A percentile compares a stretch with the other conserved stretches of the same genome.
Evolutionary conservation across 495 filamentous ascomycete species (phyloP).

Genomic region (Jackrogersella multiformis): DNA sequence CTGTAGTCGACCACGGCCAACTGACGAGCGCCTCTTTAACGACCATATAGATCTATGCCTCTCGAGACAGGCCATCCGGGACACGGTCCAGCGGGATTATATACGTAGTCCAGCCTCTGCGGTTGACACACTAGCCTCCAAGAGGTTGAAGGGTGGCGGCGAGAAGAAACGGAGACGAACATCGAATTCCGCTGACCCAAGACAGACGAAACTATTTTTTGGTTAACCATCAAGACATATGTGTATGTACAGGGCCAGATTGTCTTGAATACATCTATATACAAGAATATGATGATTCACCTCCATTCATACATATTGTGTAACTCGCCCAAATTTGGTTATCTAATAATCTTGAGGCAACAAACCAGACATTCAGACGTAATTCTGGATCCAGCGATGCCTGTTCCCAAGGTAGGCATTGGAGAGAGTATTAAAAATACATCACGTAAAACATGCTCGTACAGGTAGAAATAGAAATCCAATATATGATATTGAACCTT

Average conservation of each 20-base stretch:
- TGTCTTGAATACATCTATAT: not conserved
- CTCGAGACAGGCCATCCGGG: slow-evolving; percentile 83
- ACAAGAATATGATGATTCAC: not conserved
- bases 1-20: slow-evolving; percentile 74
- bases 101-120: slow-evolving; percentile 23
- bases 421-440: too few relatives aligned
- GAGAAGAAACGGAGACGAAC: slow-evolving; percentile 50
- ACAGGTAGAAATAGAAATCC: too few relatives aligned
- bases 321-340: not conserved
- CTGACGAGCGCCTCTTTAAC: slow-evolving; percentile 85
- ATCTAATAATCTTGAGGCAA: too few relatives aligned
- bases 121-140: slow-evolving; percentile 31
- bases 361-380: too few relatives aligned
- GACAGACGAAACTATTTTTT: slow-evolving; percentile 58
- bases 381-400: too few relatives aligned
- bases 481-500: too few relatives aligned
- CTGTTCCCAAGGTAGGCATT: too few relatives aligned
- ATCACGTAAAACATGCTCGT: too few relatives aligned
- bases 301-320: not conserved
- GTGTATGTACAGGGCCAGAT: not conserved
- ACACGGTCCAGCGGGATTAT: slow-evolving; percentile 69
- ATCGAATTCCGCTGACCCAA: slow-evolving; percentile 47
- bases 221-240: slow-evolving; percentile 37
- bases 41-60: slow-evolving; percentile 95
- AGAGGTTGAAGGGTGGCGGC: slow-evolving; percentile 44